phyloP scores from a whole-genome alignment of 306 rosid species.

The Fagus sylvatica region DNA sequence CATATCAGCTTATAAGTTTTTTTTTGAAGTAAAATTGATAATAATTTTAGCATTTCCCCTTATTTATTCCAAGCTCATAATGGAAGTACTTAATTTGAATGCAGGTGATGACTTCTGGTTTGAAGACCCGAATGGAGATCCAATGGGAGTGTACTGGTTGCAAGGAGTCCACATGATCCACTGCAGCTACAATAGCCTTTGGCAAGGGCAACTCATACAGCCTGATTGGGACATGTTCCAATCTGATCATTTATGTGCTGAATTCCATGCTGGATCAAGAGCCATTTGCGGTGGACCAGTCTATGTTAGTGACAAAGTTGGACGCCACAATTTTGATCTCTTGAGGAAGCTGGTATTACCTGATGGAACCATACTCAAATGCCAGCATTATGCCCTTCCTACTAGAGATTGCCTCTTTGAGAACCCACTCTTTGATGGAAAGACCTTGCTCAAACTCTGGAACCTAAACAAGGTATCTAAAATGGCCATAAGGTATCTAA shows the following conservation, averaged over 20 bases:
- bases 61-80: too few relatives aligned
- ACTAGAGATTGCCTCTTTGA: slow-evolving; percentile 85
- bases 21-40: too few relatives aligned
- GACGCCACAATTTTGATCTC: slow-evolving; percentile 69
- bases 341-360: slow-evolving; percentile 67
- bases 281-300: slow-evolving; percentile 78
- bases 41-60: too few relatives aligned
- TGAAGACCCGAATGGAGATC: slow-evolving; percentile 79
- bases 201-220: slow-evolving; percentile 87
- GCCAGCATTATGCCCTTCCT: slow-evolving; percentile 74
- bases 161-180: slow-evolving; percentile 89
- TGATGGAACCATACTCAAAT: slow-evolving; percentile 64
- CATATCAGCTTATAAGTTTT: too few relatives aligned
- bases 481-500: too few relatives aligned
- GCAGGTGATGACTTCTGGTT: slow-evolving; percentile 92
- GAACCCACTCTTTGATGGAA: slow-evolving; percentile 65
- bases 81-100: too few relatives aligned
- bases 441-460: slow-evolving; percentile 77
- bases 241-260: slow-evolving; percentile 75
- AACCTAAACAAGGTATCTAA: too few relatives aligned
- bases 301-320: slow-evolving; percentile 69
- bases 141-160: slow-evolving; percentile 79
- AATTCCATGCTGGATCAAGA: slow-evolving; percentile 84
- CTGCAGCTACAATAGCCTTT: slow-evolving; percentile 82
- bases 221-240: slow-evolving; percentile 98